Evolutionary conservation across 2,329 filamentous ascomycete genomes (phyloP).

Genomic region (Colletotrichum spinosum): DNA sequence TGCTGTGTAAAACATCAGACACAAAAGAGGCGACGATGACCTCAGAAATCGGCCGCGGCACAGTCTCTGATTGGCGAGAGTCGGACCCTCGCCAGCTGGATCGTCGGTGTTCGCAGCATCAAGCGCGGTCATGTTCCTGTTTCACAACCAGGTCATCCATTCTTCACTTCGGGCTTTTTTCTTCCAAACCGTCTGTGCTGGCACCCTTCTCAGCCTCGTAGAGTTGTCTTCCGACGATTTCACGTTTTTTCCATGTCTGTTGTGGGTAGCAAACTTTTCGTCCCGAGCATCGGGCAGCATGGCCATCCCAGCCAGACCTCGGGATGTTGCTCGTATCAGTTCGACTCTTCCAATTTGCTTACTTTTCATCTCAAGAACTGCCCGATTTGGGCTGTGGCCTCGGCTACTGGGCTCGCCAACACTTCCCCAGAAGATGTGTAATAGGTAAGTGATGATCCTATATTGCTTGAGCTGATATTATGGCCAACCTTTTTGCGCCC

Average conservation of each 20-base stretch:
- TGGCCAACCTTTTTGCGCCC: slow-evolving; percentile 17
- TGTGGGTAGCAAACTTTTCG: slow-evolving; percentile 13
- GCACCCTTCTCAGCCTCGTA: slow-evolving; percentile 24
- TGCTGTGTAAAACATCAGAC: slow-evolving; percentile 30
- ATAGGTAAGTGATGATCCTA: slow-evolving; percentile 1
- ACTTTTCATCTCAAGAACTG: slow-evolving; percentile 26
- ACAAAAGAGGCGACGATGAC: slow-evolving; percentile 31
- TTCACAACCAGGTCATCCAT: slow-evolving; percentile 34
- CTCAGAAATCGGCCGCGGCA: slow-evolving; percentile 5
- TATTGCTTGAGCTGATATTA: slow-evolving; percentile 24
- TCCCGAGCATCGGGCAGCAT: slow-evolving; percentile 21
- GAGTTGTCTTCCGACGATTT: slow-evolving; percentile 33
- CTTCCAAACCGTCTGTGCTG: slow-evolving; percentile 14
- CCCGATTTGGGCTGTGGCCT: slow-evolving; percentile 4
- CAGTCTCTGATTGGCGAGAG: slow-evolving; percentile 15
- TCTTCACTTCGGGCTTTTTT: slow-evolving; percentile 4
- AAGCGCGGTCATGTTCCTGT: slow-evolving; percentile 25
- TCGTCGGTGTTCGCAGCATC: slow-evolving; percentile 14
- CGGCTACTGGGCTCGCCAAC: neutral
- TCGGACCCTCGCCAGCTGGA: slow-evolving; percentile 18
- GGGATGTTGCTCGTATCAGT: no score
- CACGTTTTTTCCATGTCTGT: slow-evolving; percentile 24
- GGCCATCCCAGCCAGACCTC: slow-evolving; percentile 11
- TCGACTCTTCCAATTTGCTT: slow-evolving; percentile 2
- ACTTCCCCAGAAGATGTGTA: neutral